These are phyloP conservation scores for Penicillium sp. DNA, from an alignment of 2,329 filamentous ascomycete genomes.

Conservation along the genomic window DNA sequence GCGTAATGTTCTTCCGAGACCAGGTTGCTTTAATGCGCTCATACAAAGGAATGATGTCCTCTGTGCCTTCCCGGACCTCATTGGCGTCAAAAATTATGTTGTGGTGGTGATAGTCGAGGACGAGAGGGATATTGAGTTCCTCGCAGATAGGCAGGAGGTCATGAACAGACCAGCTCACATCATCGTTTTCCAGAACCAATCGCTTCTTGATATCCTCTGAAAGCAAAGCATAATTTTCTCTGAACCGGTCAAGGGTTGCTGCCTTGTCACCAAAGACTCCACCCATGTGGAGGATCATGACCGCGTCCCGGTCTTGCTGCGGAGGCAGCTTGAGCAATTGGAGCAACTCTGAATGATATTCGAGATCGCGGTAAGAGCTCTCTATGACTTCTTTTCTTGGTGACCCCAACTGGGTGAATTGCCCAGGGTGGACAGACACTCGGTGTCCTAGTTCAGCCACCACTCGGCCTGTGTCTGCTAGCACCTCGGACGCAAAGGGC, in stretches of 20 bases:
- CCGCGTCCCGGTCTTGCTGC: constrained; percentile 79
- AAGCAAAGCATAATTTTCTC: constrained; percentile 69
- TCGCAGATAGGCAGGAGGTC: constrained; percentile 88
- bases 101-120: constrained; percentile 93
- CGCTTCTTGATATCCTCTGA: constrained; percentile 73
- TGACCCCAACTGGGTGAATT: constrained; percentile 88
- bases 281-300: constrained; percentile 95
- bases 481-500: constrained; percentile 75
- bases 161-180: constrained; percentile 89
- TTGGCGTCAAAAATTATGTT: constrained; percentile 83
- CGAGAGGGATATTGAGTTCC: constrained; percentile 88
- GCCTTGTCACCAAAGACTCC: constrained; percentile 85
- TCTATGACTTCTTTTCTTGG: constrained; percentile 75
- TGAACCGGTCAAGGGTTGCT: constrained; percentile 76
- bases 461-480: constrained; percentile 75
- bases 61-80: constrained; percentile 77
- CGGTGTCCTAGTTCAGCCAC: constrained; percentile 79
- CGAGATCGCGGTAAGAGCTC: constrained; percentile 76
- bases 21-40: constrained; percentile 81
- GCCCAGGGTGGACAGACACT: constrained; percentile 86
- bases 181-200: constrained; percentile 90
- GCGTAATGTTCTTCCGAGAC: constrained; percentile 78
- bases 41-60: constrained; percentile 74
- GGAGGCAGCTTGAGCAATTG: constrained; percentile 72
- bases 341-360: constrained; percentile 86